phyloP scores from a whole-genome alignment of 2,329 filamentous ascomycete species.

The Aspergillus fructus region DNA sequence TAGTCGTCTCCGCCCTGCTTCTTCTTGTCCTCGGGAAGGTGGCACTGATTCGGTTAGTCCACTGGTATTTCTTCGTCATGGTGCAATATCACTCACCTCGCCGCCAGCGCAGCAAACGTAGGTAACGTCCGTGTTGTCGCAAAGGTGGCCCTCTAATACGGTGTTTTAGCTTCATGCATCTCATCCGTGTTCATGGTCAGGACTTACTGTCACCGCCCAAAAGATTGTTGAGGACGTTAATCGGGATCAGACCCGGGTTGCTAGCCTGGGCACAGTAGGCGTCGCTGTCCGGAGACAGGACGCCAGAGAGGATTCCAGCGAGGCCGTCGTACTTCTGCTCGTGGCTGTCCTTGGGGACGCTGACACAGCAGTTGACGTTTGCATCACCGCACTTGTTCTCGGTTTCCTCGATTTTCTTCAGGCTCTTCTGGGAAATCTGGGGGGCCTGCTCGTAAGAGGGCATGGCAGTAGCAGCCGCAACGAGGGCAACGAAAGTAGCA shows the following conservation, averaged over 20 bases:
- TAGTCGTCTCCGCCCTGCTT: too few relatives aligned
- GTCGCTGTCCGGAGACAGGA: not conserved
- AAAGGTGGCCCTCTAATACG: too few relatives aligned
- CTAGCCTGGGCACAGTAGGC: not conserved
- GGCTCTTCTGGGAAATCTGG: not conserved
- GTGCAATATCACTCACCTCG: too few relatives aligned
- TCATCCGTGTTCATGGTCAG: not conserved
- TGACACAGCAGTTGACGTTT: not conserved
- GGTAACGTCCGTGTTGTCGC: too few relatives aligned
- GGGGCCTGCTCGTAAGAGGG: not conserved
- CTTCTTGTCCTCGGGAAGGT: too few relatives aligned
- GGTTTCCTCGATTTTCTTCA: not conserved
- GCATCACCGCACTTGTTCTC: not conserved
- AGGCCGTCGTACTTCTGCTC: not conserved
- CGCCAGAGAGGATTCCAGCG: not conserved
- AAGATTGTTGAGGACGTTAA: not conserved
- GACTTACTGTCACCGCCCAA: not conserved
- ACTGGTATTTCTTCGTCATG: too few relatives aligned
- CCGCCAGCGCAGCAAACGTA: too few relatives aligned
- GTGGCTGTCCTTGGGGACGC: not conserved
- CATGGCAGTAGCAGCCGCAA: not conserved
- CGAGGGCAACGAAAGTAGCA: not conserved
- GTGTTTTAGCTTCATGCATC: rapidly evolving
- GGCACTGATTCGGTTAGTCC: too few relatives aligned
- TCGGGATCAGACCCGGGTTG: too few relatives aligned